Base-by-base conservation (phyloP, 495 filamentous ascomycete genomes). In the Thermothielavioides terrestris region DNA sequence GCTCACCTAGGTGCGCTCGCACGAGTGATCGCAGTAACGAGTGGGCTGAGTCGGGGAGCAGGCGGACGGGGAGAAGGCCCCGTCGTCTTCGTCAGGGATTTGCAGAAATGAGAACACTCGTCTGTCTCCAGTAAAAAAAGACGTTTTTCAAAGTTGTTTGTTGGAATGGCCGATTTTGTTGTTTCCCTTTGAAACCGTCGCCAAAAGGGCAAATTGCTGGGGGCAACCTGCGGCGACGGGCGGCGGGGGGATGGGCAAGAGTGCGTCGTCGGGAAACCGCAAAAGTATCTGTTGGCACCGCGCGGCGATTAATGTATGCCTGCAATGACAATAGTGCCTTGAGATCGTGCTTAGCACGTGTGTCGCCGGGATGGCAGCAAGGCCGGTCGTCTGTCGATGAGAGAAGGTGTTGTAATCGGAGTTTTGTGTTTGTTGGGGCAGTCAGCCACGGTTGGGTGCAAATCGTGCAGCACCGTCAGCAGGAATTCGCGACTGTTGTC, bases 1-100 rank as follows among this genome's bases (percentile, higher is more conserved):
- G 34, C 35, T 44, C 47, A 46, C 47, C 42, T 50, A 34, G 38
- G 32, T 6, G 30, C 28, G 36, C 40, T 42, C 34, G 26, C 55
- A 63, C 55, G 61, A 67, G 60, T 49, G 59, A 65, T 65, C 62
- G 55, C 60, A 56, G 55, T 57, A 58, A 62, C 42, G 47, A 55
- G 46, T 54, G 61, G 49, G 50, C 43, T 53, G 51, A 46, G 42
- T 40, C 18, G 46, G 40, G 39, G n/a, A n/a, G n/a, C n/a, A 25
- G 35, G 42, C 26, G 22, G 41, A 35, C 46, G 54, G 50, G 60
- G 49, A 40, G 38, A 49, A 55, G 39, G 42, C 39, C 53, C 61
- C 55, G 39, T 52, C 26, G 46, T 49, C 52, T 42, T 42, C 42
- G 25, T 38, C 43, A 40, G 40, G 15, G 18, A 27, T 9, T 45